Percentiles rank a stretch among this genome's conserved stretches.
Conservation (phyloP, 2,329 filamentous ascomycete species). For the Phaeosphaeria sp. region DNA sequence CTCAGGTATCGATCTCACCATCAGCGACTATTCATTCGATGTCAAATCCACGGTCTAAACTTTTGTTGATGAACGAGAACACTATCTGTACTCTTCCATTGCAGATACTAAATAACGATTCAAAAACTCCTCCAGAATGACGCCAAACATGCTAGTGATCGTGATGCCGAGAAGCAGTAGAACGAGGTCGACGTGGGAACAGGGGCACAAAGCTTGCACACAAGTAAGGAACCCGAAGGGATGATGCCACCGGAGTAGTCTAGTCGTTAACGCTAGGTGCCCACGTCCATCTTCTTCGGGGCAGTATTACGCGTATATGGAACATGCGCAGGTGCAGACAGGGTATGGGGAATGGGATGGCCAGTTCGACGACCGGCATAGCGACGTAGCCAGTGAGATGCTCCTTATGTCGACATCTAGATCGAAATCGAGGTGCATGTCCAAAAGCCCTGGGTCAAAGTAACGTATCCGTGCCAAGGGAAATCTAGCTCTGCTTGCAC, state of each 20-base stretch:
- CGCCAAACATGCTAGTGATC: conserved; percentile 25
- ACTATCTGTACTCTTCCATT: background rate
- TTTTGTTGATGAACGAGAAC: conserved; percentile 2
- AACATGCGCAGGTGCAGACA: conserved; percentile 22
- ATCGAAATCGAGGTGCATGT: conserved; percentile 35
- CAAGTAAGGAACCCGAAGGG: conserved; percentile 26
- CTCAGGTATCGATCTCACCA: background rate
- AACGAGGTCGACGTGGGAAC: conserved; percentile 7
- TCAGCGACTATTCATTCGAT: background rate
- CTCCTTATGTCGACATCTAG: conserved; percentile 41
- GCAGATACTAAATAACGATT: conserved; percentile 6
- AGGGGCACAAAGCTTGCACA: conserved; percentile 18
- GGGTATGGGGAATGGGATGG: conserved; percentile 19
- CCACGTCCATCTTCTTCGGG: conserved; percentile 30
- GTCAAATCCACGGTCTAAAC: background rate
- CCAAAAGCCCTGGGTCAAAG: conserved; percentile 28
- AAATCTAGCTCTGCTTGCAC: conserved; percentile 53
- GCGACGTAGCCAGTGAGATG: conserved; percentile 26
- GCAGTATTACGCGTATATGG: conserved; percentile 37
- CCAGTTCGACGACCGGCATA: conserved; percentile 9
- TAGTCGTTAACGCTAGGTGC: conserved; percentile 19
- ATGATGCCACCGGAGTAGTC: conserved; percentile 29
- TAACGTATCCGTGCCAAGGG: conserved; percentile 22
- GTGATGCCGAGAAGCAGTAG: conserved; percentile 5
- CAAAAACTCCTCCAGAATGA: conserved; percentile 23